Evolutionary conservation across 208 protist species (phyloP).

Genomic region (Trypanosoma conorhini): DNA sequence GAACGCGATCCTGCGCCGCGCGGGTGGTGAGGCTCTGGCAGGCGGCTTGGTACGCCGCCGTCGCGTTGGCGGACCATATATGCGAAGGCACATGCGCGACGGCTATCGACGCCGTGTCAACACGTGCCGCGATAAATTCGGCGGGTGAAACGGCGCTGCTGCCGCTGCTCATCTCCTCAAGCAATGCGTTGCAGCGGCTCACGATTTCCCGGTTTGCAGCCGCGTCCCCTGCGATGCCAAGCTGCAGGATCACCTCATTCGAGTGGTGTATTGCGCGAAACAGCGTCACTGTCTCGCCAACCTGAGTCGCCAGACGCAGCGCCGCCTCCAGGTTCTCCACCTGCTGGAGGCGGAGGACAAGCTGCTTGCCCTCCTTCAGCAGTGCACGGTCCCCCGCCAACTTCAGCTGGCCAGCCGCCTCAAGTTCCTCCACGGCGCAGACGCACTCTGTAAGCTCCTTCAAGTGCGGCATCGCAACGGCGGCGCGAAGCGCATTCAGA

Average conservation of each 20-base stretch:
- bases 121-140: conserved; percentile 25
- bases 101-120: conserved; percentile 20
- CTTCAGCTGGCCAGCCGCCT: background rate
- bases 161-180: conserved; percentile 14
- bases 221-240: conserved; percentile 40
- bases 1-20: conserved; percentile 39
- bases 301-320: conserved; percentile 32
- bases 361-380: conserved; percentile 40
- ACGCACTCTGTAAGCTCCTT: conserved; percentile 25
- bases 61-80: conserved; percentile 47
- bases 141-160: conserved; percentile 3
- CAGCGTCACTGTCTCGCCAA: conserved; percentile 39
- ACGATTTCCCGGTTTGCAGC: conserved; percentile 16
- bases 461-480: conserved; percentile 23
- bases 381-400: conserved; percentile 29
- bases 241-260: conserved; percentile 60
- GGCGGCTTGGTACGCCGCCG: conserved; percentile 40
- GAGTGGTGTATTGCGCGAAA: conserved; percentile 61
- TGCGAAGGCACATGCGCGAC: conserved; percentile 43
- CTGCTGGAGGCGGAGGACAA: conserved; percentile 55
- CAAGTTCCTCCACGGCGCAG: conserved; percentile 27
- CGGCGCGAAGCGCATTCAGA: conserved; percentile 35
- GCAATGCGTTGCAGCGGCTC: conserved; percentile 9
- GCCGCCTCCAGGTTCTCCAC: conserved; percentile 36
- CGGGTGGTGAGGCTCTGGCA: conserved; percentile 39